Conservation (phyloP, 2,329 filamentous ascomycete species). For the Claviceps maximensis region DNA sequence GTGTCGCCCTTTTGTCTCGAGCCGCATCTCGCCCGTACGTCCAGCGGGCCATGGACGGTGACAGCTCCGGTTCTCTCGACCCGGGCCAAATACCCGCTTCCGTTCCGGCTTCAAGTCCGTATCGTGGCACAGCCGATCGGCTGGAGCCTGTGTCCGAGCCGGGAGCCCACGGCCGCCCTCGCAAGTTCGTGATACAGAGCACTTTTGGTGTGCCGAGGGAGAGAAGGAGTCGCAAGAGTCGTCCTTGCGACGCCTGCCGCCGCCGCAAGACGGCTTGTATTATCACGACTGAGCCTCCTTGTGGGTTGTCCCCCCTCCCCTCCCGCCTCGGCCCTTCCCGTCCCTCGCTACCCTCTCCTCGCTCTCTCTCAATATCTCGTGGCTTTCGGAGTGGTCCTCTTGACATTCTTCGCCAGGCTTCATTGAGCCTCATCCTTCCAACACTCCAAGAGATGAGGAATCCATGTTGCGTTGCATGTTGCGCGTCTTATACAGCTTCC, state of each 20-base stretch:
- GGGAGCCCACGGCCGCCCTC: constrained; percentile 9
- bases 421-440: too few relatives aligned
- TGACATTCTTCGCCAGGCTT: neutral
- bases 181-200: constrained; percentile 28
- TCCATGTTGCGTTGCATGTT: too few relatives aligned
- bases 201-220: constrained; percentile 26
- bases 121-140: neutral
- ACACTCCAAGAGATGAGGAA: too few relatives aligned
- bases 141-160: constrained; percentile 2
- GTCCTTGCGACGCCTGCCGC: constrained; percentile 32
- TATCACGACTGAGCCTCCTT: constrained; percentile 29
- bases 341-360: neutral
- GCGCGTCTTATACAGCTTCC: too few relatives aligned
- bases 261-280: constrained; percentile 33
- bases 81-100: constrained; percentile 1
- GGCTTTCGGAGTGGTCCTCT: neutral
- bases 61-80: constrained; percentile 1
- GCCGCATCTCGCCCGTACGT: constrained; percentile 2
- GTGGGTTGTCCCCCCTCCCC: constrained; percentile 18
- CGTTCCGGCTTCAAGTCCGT: neutral
- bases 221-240: constrained; percentile 31
- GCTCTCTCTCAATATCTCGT: neutral
- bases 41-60: constrained; percentile 6
- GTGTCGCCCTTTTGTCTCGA: constrained; percentile 5
- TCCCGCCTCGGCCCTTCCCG: neutral